Percentiles rank a stretch among this genome's conserved stretches.
These are phyloP conservation scores for Mycena amicta DNA, from an alignment of 768 basidiomycete genomes.

Conservation along the genomic window DNA sequence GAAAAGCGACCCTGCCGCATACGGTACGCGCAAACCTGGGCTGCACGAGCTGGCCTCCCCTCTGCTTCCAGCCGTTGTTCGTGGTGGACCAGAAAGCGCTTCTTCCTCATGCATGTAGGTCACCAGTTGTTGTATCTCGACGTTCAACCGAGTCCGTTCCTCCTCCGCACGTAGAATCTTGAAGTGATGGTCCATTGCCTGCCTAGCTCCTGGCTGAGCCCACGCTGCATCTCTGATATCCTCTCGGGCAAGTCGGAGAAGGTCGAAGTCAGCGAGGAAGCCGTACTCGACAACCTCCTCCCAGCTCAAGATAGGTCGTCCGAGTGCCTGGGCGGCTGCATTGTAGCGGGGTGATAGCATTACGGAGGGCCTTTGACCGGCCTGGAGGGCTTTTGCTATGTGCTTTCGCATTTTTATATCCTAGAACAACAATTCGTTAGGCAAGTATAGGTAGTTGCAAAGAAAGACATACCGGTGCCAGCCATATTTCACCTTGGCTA, in stretches of 20 bases:
- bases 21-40: conserved; percentile 3
- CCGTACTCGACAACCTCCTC: neutral
- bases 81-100: neutral
- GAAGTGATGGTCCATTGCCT: conserved; percentile 5
- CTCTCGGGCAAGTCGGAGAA: neutral
- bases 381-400: neutral
- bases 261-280: neutral
- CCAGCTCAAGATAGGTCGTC: neutral
- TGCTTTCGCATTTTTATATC: neutral
- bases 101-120: conserved; percentile 19
- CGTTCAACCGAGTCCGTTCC: conserved; percentile 7
- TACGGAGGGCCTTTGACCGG: neutral
- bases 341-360: neutral
- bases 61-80: neutral
- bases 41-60: conserved; percentile 1
- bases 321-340: neutral
- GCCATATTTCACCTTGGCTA: neutral
- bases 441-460: neutral
- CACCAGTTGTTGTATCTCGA: conserved; percentile 12
- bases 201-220: conserved; percentile 11
- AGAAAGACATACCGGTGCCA: neutral
- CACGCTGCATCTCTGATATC: conserved; percentile 3
- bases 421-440: neutral
- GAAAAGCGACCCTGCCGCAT: conserved; percentile 9
- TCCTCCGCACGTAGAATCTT: conserved; percentile 21